These are phyloP conservation scores for Phytophthora aleatoria DNA, from an alignment of 352 stramenopile species.

Conservation along the genomic window DNA sequence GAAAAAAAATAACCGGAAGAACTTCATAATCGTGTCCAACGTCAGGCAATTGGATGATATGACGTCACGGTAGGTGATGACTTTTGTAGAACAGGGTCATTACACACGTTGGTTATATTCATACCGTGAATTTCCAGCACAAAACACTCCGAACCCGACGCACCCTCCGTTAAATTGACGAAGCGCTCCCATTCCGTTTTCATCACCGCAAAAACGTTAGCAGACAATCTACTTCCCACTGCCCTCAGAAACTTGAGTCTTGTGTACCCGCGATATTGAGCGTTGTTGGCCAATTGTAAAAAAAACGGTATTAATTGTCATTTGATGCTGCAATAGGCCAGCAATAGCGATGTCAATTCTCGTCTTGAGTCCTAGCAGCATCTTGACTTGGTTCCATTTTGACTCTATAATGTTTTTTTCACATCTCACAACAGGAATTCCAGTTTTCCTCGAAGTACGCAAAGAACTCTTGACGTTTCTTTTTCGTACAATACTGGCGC, in stretches of 20 bases:
- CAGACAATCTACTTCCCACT: conserved; percentile 1
- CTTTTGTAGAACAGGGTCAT: conserved; percentile 5
- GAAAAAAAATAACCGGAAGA: neutral
- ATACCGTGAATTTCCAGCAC: neutral
- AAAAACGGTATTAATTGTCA: conserved; percentile 10
- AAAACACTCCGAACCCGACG: neutral
- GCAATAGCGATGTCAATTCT: conserved; percentile 23
- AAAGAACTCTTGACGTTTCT: neutral
- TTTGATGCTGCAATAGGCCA: conserved; percentile 9
- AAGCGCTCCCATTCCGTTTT: conserved; percentile 13
- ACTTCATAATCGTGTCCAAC: conserved; percentile 1
- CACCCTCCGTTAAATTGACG: conserved; percentile 20
- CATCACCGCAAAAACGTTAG: conserved; percentile 3
- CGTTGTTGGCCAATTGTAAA: neutral
- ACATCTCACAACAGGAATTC: conserved; percentile 20
- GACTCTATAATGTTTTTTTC: conserved; percentile 26
- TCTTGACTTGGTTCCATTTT: conserved; percentile 32
- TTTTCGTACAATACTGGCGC: conserved; percentile 5
- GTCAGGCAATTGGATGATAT: neutral
- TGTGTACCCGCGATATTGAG: conserved; percentile 1
- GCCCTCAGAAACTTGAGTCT: conserved; percentile 2
- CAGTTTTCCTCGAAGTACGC: conserved; percentile 23
- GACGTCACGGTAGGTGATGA: conserved; percentile 8
- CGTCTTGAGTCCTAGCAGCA: conserved; percentile 8
- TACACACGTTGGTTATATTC: too few relatives aligned